Evolutionary conservation across 805 yeast genomes (phyloP).

Genomic region (Wickerhamiella australiensis): DNA sequence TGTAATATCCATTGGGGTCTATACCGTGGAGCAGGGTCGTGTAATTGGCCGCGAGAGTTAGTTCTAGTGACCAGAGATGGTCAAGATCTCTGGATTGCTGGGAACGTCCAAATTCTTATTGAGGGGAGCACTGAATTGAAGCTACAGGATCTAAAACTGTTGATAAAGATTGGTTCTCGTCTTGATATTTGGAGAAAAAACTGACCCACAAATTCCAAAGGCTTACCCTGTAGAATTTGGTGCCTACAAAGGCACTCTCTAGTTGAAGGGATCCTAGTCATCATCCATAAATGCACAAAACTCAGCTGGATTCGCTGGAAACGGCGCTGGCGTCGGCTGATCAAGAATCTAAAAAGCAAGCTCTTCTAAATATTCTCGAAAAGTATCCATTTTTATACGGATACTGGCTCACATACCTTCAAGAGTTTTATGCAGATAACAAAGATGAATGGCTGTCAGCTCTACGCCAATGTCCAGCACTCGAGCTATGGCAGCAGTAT

Average conservation of each 20-base stretch:
- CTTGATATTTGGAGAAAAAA: too few relatives aligned
- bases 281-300: conserved; percentile 3
- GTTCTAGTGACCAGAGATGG: too few relatives aligned
- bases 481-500: conserved; percentile 27
- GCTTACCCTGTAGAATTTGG: too few relatives aligned
- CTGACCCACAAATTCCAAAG: too few relatives aligned
- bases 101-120: too few relatives aligned
- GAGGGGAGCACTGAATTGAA: too few relatives aligned
- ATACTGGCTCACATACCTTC: conserved; percentile 33
- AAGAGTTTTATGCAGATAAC: conserved; percentile 14
- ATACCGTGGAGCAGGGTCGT: too few relatives aligned
- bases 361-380: conserved; percentile 24
- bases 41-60: too few relatives aligned
- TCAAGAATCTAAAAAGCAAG: conserved; percentile 5
- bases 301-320: conserved; percentile 6
- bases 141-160: too few relatives aligned
- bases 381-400: conserved; percentile 33
- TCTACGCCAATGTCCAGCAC: conserved; percentile 26
- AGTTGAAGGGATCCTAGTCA: neutral
- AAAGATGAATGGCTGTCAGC: conserved; percentile 18
- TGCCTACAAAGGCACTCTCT: neutral
- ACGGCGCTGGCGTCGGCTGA: neutral
- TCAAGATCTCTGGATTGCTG: too few relatives aligned
- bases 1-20: too few relatives aligned
- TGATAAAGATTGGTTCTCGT: too few relatives aligned